These are phyloP conservation scores for Kodamaea fukazawae DNA, from an alignment of 805 yeast genomes.

Conservation along the genomic window DNA sequence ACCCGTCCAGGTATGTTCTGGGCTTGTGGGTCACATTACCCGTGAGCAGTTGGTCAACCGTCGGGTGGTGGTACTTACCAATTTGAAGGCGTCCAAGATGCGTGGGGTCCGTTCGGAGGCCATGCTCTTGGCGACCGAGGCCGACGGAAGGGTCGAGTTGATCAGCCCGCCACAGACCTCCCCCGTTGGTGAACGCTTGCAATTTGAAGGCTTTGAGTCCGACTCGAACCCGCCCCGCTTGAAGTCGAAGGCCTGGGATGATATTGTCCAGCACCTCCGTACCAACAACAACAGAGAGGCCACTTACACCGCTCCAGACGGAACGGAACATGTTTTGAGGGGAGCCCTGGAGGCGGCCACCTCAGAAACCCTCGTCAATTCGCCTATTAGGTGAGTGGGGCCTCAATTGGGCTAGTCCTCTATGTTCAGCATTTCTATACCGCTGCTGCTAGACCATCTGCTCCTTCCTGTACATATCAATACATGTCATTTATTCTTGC, in stretches of 20 bases:
- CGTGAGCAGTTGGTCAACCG: conserved; percentile 34
- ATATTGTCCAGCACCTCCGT: conserved; percentile 24
- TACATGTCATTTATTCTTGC: no score
- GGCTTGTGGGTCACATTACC: conserved; percentile 48
- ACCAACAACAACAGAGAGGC: conserved; percentile 32
- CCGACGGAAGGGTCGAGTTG: conserved; percentile 36
- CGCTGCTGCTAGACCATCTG: no score
- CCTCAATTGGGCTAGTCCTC: no score
- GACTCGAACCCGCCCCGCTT: conserved; percentile 21
- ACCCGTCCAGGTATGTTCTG: conserved; percentile 55
- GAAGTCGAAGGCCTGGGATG: conserved; percentile 35
- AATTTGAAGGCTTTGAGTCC: conserved; percentile 28
- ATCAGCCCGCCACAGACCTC: conserved; percentile 42
- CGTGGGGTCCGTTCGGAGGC: conserved; percentile 62
- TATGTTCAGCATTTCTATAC: no score
- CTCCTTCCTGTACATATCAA: not conserved
- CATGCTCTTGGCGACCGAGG: conserved; percentile 62
- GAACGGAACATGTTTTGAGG: conserved; percentile 18
- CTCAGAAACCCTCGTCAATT: conserved; percentile 1
- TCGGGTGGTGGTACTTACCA: conserved; percentile 52
- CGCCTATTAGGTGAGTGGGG: no score
- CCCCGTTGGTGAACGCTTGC: conserved; percentile 37
- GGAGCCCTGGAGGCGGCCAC: conserved; percentile 1
- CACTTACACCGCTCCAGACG: conserved; percentile 20
- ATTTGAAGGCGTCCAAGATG: conserved; percentile 61